Evolutionary conservation across 192 early-diverging fungal species (phyloP), one percentile per base, ranked within the genome.

Genomic region (Backusella tuberculispora): DNA sequence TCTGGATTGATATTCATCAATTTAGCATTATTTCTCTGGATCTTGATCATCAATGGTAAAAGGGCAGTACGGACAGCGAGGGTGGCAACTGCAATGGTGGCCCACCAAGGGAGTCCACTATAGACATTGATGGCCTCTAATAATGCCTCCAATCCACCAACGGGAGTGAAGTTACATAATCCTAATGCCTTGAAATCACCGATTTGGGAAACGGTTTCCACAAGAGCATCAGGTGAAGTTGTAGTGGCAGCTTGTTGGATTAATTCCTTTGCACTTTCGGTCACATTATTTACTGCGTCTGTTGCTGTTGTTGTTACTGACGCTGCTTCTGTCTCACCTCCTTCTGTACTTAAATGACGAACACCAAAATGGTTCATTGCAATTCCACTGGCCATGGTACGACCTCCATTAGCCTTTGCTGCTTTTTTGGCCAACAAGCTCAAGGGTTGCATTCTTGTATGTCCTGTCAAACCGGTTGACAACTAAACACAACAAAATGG

Each of bases 51-150:
- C 21, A 96, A 66, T 1, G 96, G 96, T 42, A 96, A 79, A 29
- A 95, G 64, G 5, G 86, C 81, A 0, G 88, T 74, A 67, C 96
- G 93, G 21, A 95, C 83, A 8, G 85, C 65, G 37, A 97, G 42
- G 0, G 93, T 95, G 1, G 89, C 78, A 10, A 75, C 79, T 6
- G 85, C 87, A 69, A 99, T 97, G n/a, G 96, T 90, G 8, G 82
- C 92, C 94, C 94, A 97, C 97, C 97, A 99, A 5, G 96, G 95
- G 69, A 98, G 78, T 6, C 96, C 96, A 15, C 90, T 91, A 29
- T 83, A 81, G 15, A 98, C 92, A 76, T 96, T 90, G 45, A 94
- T 75, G 21, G 84, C 87, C 81, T 99, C 97, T 37, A 98, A 74
- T 6, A 89, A 67, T 6, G 83, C 84, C 80, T 98, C 90, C 17